These are phyloP conservation scores for Davidsoniella virescens DNA, from an alignment of 2,329 filamentous ascomycete genomes.

Conservation along the genomic window DNA sequence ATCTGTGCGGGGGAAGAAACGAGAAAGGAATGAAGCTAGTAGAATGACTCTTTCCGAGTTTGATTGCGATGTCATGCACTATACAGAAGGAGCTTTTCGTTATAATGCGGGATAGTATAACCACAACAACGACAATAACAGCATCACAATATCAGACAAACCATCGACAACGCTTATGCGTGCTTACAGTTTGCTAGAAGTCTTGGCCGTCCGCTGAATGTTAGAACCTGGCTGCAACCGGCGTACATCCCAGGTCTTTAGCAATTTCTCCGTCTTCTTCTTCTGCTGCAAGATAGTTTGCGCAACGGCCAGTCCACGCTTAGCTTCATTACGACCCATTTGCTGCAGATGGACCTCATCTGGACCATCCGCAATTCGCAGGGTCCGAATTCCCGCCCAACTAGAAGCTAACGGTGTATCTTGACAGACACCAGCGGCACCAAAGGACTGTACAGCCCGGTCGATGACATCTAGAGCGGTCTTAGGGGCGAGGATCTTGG, in stretches of 20 bases:
- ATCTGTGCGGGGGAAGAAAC: too few species aligned
- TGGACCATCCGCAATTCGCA: conserved; percentile 79
- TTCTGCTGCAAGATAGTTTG: conserved; percentile 48
- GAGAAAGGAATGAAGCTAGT: too few species aligned
- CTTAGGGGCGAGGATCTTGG: conserved; percentile 79
- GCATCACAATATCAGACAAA: background rate
- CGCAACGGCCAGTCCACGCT: conserved; percentile 43
- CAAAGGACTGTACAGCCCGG: conserved; percentile 83
- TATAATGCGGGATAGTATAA: too few species aligned
- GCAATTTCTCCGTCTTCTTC: conserved; percentile 46
- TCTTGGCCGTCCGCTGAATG: conserved; percentile 30
- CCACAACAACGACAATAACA: too few species aligned
- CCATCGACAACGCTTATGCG: background rate
- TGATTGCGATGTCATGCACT: too few species aligned
- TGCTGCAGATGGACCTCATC: conserved; percentile 89
- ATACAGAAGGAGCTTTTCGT: too few species aligned
- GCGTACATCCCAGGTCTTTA: conserved; percentile 38
- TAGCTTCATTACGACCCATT: conserved; percentile 68
- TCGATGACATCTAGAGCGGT: conserved; percentile 79
- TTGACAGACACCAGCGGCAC: conserved; percentile 79
- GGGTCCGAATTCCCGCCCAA: conserved; percentile 67
- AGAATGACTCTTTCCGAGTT: too few species aligned
- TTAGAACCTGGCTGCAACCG: conserved; percentile 33
- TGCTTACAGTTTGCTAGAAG: conserved; percentile 21
- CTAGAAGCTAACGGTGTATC: conserved; percentile 80